Conservation (phyloP, 352 stramenopile genomes). For the Phytophthora vignae region DNA sequence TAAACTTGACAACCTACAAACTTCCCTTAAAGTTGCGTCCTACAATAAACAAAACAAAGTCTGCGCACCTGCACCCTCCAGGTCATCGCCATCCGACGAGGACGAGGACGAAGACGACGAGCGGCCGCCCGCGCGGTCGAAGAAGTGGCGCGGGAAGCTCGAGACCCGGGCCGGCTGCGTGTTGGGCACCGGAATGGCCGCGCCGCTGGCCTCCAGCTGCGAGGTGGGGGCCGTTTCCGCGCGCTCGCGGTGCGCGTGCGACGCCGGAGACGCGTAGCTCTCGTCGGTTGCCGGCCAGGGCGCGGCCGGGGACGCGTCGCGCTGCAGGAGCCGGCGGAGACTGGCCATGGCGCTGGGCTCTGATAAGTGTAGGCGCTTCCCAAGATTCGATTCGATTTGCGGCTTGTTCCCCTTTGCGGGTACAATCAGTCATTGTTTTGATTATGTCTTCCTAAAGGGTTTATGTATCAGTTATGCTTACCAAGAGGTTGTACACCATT, state of each 20-base stretch:
- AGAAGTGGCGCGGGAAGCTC: slow-evolving; percentile 39
- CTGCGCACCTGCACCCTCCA: slow-evolving; percentile 23
- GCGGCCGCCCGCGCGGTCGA: slow-evolving; percentile 29
- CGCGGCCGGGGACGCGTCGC: slow-evolving; percentile 29
- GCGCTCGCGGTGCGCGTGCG: slow-evolving; percentile 35
- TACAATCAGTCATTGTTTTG: too few species aligned
- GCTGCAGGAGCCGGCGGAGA: slow-evolving; percentile 5
- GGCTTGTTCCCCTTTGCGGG: not conserved
- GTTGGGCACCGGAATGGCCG: slow-evolving; percentile 25
- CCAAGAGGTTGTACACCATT: too few species aligned
- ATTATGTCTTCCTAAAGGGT: too few species aligned
- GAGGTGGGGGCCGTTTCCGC: slow-evolving; percentile 39
- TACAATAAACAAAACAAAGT: too few species aligned
- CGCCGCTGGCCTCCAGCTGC: slow-evolving; percentile 15
- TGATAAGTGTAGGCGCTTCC: too few species aligned
- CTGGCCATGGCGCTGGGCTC: too few species aligned
- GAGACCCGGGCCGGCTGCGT: slow-evolving; percentile 10
- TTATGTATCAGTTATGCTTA: too few species aligned
- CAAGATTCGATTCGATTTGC: not conserved
- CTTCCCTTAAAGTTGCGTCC: too few species aligned
- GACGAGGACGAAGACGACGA: slow-evolving; percentile 44
- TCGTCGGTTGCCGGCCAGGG: slow-evolving; percentile 8
- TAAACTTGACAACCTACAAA: too few species aligned
- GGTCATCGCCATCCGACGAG: slow-evolving; percentile 32
- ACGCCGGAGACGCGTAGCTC: slow-evolving; percentile 17